Evolutionary conservation across 2,329 filamentous ascomycete species (phyloP), one percentile per base, ranked within the genome.

Genomic region (Clonostachys rosea): DNA sequence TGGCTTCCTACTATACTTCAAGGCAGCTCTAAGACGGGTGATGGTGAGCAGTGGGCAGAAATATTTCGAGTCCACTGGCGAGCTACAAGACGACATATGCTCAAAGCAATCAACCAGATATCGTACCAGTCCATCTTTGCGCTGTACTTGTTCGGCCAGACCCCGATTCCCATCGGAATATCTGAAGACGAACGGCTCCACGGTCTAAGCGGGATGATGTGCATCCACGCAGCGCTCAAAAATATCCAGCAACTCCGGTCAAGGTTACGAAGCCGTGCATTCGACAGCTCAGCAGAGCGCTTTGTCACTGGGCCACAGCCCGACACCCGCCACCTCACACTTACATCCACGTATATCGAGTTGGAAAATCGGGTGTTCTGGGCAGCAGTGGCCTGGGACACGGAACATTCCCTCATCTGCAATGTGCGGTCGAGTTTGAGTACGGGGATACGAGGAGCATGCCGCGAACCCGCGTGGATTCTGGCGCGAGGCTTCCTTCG

Each of bases 321-420:
- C 10, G 9, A 30, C 24, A 30, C 24, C 8, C 24, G 24, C 3
- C 8, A 30, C 1, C 24, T 30, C 8, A 30, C 9, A 10, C 24
- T 30, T 10, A 30, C 24, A 10, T 30, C 24, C 24, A 30, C 24
- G 24, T 52, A 46, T 45, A 40, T 53, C 6, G 47, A 51, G 17
- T 43, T 51, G 8, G 51, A 53, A 39, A 49, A 40, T 17, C 42
- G 48, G 36, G 47, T 42, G 7, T 50, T 52, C 42, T 53, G 48
- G 52, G 48, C 47, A 12, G 48, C 52, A 2, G 45, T 54, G 14
- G 41, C 41, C 12, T 54, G 52, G 52, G 46, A 54, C 33, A 54
- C 52, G 13, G 39, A 46, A 16, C 47, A 6, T 33, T 48, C 52
- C 13, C 35, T 52, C 11, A 41, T 40, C n/a, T 46, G 39, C 14